Evolutionary conservation across 1,284 basidiomycete species (phyloP).

Genomic region (Cryptococcus depauperatus): DNA sequence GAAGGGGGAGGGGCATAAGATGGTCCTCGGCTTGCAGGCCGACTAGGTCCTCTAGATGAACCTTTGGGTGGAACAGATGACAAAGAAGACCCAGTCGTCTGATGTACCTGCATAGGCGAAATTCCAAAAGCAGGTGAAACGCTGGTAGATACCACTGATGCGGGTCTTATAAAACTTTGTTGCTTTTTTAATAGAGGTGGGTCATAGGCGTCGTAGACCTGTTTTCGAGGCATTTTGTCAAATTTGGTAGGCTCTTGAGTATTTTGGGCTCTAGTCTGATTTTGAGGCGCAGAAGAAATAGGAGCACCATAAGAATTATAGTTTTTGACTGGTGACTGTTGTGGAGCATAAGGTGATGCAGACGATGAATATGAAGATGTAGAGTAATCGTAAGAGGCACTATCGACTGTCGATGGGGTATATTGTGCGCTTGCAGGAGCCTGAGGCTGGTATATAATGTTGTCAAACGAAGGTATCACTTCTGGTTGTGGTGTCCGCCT

Average conservation of each 20-base stretch:
- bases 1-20: slow-evolving; percentile 13
- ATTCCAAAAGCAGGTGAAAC: slow-evolving; percentile 10
- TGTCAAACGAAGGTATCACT: slow-evolving; percentile 4
- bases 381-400: slow-evolving; percentile 8
- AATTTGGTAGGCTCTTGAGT: neutral
- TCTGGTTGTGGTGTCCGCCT: slow-evolving; percentile 29
- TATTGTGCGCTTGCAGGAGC: slow-evolving; percentile 14
- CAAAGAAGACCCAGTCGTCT: slow-evolving; percentile 8
- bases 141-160: slow-evolving; percentile 11
- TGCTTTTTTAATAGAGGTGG: slow-evolving; percentile 7
- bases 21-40: slow-evolving; percentile 10
- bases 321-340: slow-evolving; percentile 21
- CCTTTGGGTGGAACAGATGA: slow-evolving; percentile 27
- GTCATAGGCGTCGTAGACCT: slow-evolving; percentile 1
- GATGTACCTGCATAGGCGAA: slow-evolving; percentile 3
- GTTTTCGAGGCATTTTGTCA: neutral
- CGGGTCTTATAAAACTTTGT: slow-evolving; percentile 30
- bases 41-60: slow-evolving; percentile 8
- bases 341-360: slow-evolving; percentile 8
- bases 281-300: neutral
- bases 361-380: slow-evolving; percentile 1
- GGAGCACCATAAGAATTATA: slow-evolving; percentile 19
- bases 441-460: slow-evolving; percentile 17
- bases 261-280: neutral
- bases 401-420: slow-evolving; percentile 7